These are phyloP conservation scores for Carex littledalei DNA, from an alignment of 176 grass and related monocot genomes.

Conservation along the genomic window DNA sequence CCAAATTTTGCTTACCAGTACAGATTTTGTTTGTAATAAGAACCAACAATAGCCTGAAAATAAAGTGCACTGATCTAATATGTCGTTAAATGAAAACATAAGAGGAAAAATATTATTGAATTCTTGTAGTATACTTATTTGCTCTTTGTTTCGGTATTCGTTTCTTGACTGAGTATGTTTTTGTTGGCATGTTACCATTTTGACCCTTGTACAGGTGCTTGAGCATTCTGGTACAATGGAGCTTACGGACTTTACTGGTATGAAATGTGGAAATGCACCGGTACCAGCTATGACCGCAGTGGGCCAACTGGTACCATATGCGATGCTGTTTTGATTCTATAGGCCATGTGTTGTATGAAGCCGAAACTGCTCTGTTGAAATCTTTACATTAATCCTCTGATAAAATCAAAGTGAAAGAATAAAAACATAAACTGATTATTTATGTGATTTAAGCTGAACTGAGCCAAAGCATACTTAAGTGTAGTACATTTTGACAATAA, in stretches of 20 bases:
- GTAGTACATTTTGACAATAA: too few species aligned
- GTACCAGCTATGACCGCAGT: conserved; percentile 48
- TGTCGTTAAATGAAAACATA: background rate
- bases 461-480: too few species aligned
- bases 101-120: background rate
- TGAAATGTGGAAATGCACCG: conserved; percentile 25
- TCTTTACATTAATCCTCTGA: background rate
- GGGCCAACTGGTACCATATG: background rate
- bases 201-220: conserved; percentile 38
- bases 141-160: background rate
- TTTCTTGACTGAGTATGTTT: background rate
- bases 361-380: too few species aligned
- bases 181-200: background rate
- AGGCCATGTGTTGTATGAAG: too few species aligned
- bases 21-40: background rate
- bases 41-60: background rate
- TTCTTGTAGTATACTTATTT: too few species aligned
- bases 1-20: background rate
- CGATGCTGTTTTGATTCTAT: too few species aligned
- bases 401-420: background rate
- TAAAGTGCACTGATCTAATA: background rate
- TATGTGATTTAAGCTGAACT: background rate
- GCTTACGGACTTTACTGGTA: conserved; percentile 37
- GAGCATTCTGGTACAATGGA: conserved; percentile 67
- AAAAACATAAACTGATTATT: background rate